Evolutionary conservation across 352 stramenopile species (phyloP).

Genomic region (Phytophthora chlamydospora): DNA sequence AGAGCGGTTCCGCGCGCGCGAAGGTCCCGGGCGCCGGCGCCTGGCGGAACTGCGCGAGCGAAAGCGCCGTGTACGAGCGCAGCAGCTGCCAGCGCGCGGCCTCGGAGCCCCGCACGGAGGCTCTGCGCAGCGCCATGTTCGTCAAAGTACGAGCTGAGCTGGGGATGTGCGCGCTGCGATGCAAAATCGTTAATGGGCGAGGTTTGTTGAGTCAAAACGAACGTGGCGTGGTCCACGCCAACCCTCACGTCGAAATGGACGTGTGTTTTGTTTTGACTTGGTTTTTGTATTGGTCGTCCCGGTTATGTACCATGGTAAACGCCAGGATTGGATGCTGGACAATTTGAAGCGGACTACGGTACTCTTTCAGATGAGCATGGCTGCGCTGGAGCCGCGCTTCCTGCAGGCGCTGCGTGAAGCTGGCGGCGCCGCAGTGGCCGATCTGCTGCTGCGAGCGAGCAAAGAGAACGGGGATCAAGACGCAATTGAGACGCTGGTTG

Average conservation of each 20-base stretch:
- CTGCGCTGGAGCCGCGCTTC: constrained; percentile 18
- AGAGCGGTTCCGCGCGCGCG: constrained; percentile 35
- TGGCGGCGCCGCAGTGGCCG: constrained; percentile 51
- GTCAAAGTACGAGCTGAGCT: background rate
- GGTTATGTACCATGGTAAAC: constrained; percentile 7
- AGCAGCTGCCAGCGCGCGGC: constrained; percentile 25
- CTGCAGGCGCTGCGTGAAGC: constrained; percentile 41
- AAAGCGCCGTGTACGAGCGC: constrained; percentile 58
- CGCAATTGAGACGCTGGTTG: constrained; percentile 20
- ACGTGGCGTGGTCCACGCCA: constrained; percentile 10
- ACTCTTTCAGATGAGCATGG: no score
- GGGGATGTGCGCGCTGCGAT: constrained; percentile 12
- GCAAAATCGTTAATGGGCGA: constrained; percentile 32
- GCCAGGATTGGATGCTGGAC: constrained; percentile 19
- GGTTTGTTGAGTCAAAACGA: background rate
- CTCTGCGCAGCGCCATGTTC: constrained; percentile 32
- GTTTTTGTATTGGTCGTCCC: constrained; percentile 15
- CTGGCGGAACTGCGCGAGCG: constrained; percentile 59
- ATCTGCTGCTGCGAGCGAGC: constrained; percentile 46
- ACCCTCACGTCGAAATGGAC: constrained; percentile 30
- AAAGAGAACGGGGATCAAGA: background rate
- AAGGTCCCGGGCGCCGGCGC: constrained; percentile 51
- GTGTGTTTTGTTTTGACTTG: constrained; percentile 18
- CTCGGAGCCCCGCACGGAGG: constrained; percentile 6
- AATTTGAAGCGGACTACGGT: constrained; percentile 1